phyloP scores from a whole-genome alignment of 176 grass and related monocot genomes.

The Elaeis guineensis region DNA sequence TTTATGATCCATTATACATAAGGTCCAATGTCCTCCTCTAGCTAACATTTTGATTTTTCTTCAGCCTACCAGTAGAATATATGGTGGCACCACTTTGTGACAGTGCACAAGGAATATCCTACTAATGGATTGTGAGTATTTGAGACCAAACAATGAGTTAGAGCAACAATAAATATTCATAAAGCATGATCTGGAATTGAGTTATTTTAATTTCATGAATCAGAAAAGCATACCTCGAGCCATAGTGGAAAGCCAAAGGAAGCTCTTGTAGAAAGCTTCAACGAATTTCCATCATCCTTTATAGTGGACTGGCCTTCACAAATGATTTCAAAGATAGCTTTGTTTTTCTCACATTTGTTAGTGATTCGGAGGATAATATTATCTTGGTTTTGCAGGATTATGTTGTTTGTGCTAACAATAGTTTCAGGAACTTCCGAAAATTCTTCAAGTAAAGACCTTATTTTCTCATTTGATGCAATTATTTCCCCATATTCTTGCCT shows the following conservation, averaged over 20 bases:
- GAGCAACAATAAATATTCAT: neutral
- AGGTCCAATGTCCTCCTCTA: no score
- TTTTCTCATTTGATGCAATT: constrained; percentile 55
- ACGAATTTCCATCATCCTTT: constrained; percentile 46
- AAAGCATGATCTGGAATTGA: neutral
- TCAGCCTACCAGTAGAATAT: no score
- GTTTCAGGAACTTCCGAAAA: constrained; percentile 63
- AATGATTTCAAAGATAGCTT: constrained; percentile 60
- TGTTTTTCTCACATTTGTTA: constrained; percentile 57
- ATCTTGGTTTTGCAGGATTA: constrained; percentile 68
- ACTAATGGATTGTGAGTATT: no score
- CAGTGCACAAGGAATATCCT: no score
- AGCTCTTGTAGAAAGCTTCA: constrained; percentile 50
- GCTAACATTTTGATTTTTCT: no score
- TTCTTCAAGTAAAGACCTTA: constrained; percentile 55
- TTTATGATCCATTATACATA: no score
- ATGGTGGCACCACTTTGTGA: no score
- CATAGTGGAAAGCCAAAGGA: constrained; percentile 90
- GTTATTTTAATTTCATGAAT: neutral
- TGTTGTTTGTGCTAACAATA: constrained; percentile 59
- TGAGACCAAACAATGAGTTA: neutral
- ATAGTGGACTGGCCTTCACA: constrained; percentile 62
- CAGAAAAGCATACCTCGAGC: constrained; percentile 61
- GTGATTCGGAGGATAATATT: constrained; percentile 60
- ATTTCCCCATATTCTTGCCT: constrained; percentile 79